These are phyloP conservation scores for Dryadomyces sulphureus DNA, from an alignment of 2,329 filamentous ascomycete genomes.

Conservation along the genomic window DNA sequence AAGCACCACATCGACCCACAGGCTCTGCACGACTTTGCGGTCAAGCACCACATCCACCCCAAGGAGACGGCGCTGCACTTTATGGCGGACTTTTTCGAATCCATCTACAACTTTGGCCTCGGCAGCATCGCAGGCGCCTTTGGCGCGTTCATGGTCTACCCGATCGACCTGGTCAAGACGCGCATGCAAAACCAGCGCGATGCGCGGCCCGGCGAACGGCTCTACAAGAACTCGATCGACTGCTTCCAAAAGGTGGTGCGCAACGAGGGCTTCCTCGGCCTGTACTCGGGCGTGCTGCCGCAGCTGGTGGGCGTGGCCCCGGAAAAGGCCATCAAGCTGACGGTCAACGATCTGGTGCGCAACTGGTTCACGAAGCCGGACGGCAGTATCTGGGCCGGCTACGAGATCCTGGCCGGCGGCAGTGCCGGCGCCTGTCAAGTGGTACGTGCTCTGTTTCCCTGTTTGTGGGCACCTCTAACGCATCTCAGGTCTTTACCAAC, in stretches of 20 bases:
- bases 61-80: slow-evolving; percentile 41
- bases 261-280: slow-evolving; percentile 77
- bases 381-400: slow-evolving; percentile 52
- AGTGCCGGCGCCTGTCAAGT: slow-evolving; percentile 89
- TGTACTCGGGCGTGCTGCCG: slow-evolving; percentile 90
- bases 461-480: not conserved
- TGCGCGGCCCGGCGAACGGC: slow-evolving; percentile 62
- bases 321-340: slow-evolving; percentile 98
- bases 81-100: slow-evolving; percentile 54
- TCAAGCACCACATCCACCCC: slow-evolving; percentile 10
- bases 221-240: slow-evolving; percentile 97
- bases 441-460: slow-evolving; percentile 38
- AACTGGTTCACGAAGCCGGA: slow-evolving; percentile 58
- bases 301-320: slow-evolving; percentile 97
- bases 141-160: slow-evolving; percentile 98
- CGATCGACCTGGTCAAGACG: slow-evolving; percentile 96
- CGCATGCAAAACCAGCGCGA: slow-evolving; percentile 94
- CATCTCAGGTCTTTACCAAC: slow-evolving; percentile 74
- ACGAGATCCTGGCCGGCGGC: slow-evolving; percentile 80
- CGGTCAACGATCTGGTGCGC: slow-evolving; percentile 88
- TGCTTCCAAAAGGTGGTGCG: slow-evolving; percentile 85
- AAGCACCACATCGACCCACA: not conserved
- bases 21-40: not conserved
- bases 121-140: slow-evolving; percentile 89
- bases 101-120: slow-evolving; percentile 77